Evolutionary conservation across 2,329 filamentous ascomycete genomes (phyloP), one percentile per base, ranked within the genome.

Genomic region (Aspergillus candidus): DNA sequence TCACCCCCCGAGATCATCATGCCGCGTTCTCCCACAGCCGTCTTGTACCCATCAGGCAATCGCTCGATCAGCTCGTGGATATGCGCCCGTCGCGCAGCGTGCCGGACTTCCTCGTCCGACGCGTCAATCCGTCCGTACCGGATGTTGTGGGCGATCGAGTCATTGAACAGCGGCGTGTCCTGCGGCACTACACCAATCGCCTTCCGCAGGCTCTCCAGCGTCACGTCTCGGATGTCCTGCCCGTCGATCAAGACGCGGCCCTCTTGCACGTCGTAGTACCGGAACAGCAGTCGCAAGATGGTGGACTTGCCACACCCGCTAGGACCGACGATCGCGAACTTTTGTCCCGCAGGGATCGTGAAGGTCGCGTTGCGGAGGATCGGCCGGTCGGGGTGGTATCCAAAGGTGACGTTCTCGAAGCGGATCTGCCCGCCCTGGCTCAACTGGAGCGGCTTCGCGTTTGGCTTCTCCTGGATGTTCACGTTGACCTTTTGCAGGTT

Each of bases 1-100:
- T 96, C 91, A 29, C 90, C 90, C 2, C 88, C 90, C 1, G 87
- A 94, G 35, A 96, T 95, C 90, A 96, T 96, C 79, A 96, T 83
- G 1, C 90, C 90, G 37, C 91, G 79, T 72, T 96, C 91, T 41
- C 91, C 91, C 18, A 97, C 93, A 67, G 85, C 89, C 14, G 93
- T 97, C 15, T 83, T 70, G 65, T 97, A 95, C 12, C 88, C 88
- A n/a, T 90, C 84, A 1, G 88, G 88, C 63, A 94, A 83, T n/a
- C 72, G 73, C 43, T 78, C 73, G 48, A 95, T 84, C 40, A 85
- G 88, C 35, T 93, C 83, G 66, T 96, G 84, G 46, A 98, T 88
- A 44, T 83, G 82, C 2, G 93, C 91, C 42, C 88, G 78, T 59
- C 83, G 81, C 2, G 93, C 89, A 0, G 88, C 93, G 27, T 82